A percentile compares a stretch with the other conserved stretches of the same genome.
phyloP scores from a whole-genome alignment of 1,284 basidiomycete species.

The Flammula alnicola region DNA sequence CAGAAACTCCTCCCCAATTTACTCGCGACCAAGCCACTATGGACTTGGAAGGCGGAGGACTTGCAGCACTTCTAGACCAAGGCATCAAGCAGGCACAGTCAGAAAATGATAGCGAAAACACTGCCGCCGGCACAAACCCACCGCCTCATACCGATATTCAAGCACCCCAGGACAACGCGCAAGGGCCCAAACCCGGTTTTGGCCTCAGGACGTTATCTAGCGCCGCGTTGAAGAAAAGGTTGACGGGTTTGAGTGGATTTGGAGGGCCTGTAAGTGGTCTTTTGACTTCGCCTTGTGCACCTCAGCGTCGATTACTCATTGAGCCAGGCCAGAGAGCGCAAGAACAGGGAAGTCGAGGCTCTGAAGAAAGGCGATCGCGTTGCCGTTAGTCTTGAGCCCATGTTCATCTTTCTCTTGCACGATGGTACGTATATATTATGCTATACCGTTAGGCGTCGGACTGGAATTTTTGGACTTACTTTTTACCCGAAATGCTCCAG shows the following conservation, averaged over 20 bases:
- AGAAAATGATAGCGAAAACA: not conserved
- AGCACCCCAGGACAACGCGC: no score
- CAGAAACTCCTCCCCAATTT: not conserved
- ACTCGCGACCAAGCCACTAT: not conserved
- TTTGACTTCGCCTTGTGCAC: not conserved
- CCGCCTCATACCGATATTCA: not conserved
- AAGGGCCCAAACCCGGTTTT: not conserved
- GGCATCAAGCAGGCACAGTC: not conserved
- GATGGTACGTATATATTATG: slow-evolving; percentile 42
- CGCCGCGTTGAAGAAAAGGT: slow-evolving; percentile 22
- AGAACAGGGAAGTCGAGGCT: slow-evolving; percentile 46
- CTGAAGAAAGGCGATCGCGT: slow-evolving; percentile 65
- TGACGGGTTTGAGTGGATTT: slow-evolving; percentile 30
- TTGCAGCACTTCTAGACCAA: not conserved
- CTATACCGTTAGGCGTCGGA: not conserved
- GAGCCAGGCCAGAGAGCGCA: slow-evolving; percentile 31
- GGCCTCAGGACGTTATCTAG: not conserved
- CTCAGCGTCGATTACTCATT: not conserved
- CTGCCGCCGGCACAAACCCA: no score
- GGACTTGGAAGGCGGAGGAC: slow-evolving; percentile 7
- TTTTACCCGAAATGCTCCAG: slow-evolving; percentile 24
- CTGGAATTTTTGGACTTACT: no score
- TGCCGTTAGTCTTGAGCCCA: slow-evolving; percentile 57
- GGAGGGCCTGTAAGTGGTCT: slow-evolving; percentile 21
- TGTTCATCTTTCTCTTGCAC: slow-evolving; percentile 67